Conservation (phyloP, 2,329 filamentous ascomycete species). For the Trichoderma sp. region DNA sequence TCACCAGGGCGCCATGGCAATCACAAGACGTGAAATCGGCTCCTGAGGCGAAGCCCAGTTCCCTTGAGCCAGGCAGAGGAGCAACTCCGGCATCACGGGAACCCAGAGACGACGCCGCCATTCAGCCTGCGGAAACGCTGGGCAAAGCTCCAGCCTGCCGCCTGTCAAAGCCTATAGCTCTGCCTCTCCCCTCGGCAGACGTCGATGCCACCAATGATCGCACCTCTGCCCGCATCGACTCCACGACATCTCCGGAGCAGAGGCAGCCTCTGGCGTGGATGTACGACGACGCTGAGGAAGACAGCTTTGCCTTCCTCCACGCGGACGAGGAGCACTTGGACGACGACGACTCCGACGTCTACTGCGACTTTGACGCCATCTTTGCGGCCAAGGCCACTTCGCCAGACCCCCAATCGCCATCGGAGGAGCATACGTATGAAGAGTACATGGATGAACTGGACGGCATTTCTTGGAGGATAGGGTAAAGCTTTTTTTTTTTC, state of each 20-base stretch:
- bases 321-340: conserved; percentile 46
- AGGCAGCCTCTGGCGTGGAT: conserved; percentile 23
- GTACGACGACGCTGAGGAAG: conserved; percentile 40
- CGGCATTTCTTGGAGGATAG: conserved; percentile 46
- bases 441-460: conserved; percentile 56
- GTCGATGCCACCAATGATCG: conserved; percentile 27
- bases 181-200: conserved; percentile 30
- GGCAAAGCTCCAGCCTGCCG: conserved; percentile 27
- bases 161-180: conserved; percentile 30
- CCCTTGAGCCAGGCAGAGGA: background rate
- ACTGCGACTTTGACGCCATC: conserved; percentile 51
- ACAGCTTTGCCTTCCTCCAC: conserved; percentile 48
- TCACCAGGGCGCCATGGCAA: conserved; percentile 24
- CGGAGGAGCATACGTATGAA: conserved; percentile 46
- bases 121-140: conserved; percentile 14
- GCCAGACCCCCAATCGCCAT: conserved; percentile 23
- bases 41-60: conserved; percentile 20
- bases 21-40: conserved; percentile 25
- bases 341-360: conserved; percentile 49
- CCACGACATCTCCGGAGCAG: conserved; percentile 36
- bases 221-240: conserved; percentile 32
- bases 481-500: background rate
- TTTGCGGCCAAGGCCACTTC: conserved; percentile 26
- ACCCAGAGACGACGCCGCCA: background rate
- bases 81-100: background rate